A percentile compares a stretch with the other conserved stretches of the same genome.
These are phyloP conservation scores for Solanum chacoense DNA, from an alignment of 305 asterid species.

Conservation along the genomic window DNA sequence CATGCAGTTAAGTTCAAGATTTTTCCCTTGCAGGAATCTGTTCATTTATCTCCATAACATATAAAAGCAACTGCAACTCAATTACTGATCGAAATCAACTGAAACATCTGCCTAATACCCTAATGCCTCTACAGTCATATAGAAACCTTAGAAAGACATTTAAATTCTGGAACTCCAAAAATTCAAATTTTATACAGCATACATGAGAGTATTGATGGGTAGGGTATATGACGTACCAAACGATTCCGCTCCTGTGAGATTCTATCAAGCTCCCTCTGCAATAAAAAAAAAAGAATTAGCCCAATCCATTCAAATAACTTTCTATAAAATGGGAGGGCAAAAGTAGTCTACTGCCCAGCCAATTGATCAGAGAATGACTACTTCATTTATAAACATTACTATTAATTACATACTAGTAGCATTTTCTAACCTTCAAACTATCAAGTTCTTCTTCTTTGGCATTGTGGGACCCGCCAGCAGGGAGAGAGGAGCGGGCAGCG, in stretches of 20 bases:
- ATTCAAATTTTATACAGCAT: not conserved
- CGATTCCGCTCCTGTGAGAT: constrained; percentile 46
- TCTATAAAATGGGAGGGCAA: not conserved
- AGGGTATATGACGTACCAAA: constrained; percentile 32
- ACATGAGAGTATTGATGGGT: not conserved
- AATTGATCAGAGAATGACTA: not conserved
- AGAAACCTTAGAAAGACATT: not conserved
- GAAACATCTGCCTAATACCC: not conserved
- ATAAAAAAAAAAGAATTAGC: not conserved
- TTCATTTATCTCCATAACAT: not conserved
- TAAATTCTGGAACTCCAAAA: not conserved
- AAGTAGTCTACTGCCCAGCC: not conserved
- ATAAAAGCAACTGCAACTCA: not conserved
- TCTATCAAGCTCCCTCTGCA: constrained; percentile 63
- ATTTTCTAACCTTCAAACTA: constrained; percentile 37
- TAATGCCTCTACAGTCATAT: not conserved
- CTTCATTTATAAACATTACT: not conserved
- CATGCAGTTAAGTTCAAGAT: not conserved
- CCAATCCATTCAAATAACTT: not conserved
- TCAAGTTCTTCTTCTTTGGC: constrained; percentile 39
- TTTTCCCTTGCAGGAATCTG: not conserved
- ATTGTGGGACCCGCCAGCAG: constrained; percentile 9
- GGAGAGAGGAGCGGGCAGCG: not conserved
- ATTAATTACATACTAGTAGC: not conserved
- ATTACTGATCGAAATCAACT: not conserved